Evolutionary conservation across 208 protist species (phyloP).

Genomic region (Spongospora subterranea): DNA sequence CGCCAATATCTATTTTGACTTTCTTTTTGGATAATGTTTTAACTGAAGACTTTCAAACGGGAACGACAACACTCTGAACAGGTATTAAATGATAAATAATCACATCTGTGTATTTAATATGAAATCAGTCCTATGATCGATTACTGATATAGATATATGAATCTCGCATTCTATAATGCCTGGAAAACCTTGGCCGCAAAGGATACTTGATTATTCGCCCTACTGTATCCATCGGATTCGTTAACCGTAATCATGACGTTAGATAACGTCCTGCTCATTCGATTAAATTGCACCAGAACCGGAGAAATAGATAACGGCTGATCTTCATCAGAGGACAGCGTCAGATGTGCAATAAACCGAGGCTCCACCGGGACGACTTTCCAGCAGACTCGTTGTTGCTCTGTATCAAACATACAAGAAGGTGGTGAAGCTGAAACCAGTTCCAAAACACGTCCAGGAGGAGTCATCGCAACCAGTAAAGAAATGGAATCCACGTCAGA

Average conservation of each 20-base stretch:
- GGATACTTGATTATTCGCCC: background rate
- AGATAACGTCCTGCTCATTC: background rate
- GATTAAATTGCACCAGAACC: background rate
- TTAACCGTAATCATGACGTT: background rate
- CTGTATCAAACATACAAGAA: background rate
- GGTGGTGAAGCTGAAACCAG: background rate
- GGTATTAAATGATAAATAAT: no score
- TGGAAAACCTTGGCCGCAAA: background rate
- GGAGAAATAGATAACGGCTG: background rate
- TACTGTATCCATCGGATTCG: background rate
- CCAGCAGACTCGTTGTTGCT: conserved; percentile 6
- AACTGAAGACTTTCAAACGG: no score
- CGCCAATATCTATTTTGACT: no score
- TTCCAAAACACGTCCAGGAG: background rate
- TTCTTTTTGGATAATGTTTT: no score
- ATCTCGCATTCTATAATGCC: background rate
- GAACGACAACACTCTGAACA: no score
- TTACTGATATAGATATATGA: no score
- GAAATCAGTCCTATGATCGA: no score
- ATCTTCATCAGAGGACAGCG: background rate
- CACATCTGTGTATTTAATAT: no score
- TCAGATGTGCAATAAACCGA: background rate
- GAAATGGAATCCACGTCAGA: background rate
- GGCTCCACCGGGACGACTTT: background rate
- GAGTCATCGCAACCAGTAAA: background rate